Conservation (phyloP, 176 grass and related monocot species). For the sorghum (Sorghum bicolor) region Sorghum_bicolor_NCBIv3 NC_012878.2:47610501-47611000, state of each 20-base stretch:
- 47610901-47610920: background rate
- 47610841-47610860: background rate
- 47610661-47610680: conserved; percentile 10
- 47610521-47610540: background rate
- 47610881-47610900: background rate
- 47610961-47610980: background rate
- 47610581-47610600: background rate
- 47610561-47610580: background rate
- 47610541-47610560: background rate
- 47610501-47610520: background rate
- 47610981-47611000: background rate
- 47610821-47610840: conserved; percentile 10
- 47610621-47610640: background rate
- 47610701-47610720: conserved; percentile 60
- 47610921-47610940: background rate
- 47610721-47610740: conserved; percentile 91
- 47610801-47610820: conserved; percentile 7
- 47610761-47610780: conserved; percentile 90
- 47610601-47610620: background rate
- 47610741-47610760: conserved; percentile 86
- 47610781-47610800: conserved; percentile 97
- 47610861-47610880: background rate
- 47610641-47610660: conserved; percentile 5
- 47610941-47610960: background rate
- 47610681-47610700: conserved; percentile 11